A percentile compares a stretch with the other conserved stretches of the same genome.
Conservation (phyloP, 495 filamentous ascomycete species). For the Corynascus novoguineensis region DNA sequence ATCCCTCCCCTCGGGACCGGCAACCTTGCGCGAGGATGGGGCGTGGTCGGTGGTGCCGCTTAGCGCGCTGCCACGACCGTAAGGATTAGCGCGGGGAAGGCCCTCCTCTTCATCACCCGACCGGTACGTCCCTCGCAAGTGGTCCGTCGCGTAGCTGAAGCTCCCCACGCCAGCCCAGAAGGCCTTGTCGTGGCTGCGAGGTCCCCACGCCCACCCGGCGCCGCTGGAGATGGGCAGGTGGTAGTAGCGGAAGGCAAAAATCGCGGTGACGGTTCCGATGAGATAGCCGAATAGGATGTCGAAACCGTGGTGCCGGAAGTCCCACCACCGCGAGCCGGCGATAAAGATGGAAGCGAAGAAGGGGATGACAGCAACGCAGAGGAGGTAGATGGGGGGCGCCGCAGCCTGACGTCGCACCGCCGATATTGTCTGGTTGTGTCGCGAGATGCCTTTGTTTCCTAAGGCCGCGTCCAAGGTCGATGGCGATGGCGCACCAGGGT, state of each 20-base stretch:
- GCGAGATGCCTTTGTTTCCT: constrained; percentile 33
- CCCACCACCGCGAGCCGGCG: constrained; percentile 60
- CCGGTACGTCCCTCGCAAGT: constrained; percentile 30
- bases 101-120: constrained; percentile 36
- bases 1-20: constrained; percentile 8
- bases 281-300: constrained; percentile 76
- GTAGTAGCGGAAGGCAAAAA: constrained; percentile 51
- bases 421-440: constrained; percentile 42
- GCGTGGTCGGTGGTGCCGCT: constrained; percentile 4
- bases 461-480: constrained; percentile 24
- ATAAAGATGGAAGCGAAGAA: constrained; percentile 52
- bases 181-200: constrained; percentile 45
- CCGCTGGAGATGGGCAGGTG: constrained; percentile 62
- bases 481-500: constrained; percentile 10
- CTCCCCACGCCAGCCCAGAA: constrained; percentile 61
- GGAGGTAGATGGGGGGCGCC: constrained; percentile 63
- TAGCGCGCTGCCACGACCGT: constrained; percentile 17
- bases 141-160: constrained; percentile 42
- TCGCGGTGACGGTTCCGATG: constrained; percentile 50
- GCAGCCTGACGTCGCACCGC: constrained; percentile 58
- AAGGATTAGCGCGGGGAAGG: constrained; percentile 9
- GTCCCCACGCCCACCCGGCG: constrained; percentile 54
- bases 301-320: constrained; percentile 84
- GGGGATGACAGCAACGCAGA: constrained; percentile 61
- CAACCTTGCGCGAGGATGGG: constrained; percentile 13